These are phyloP conservation scores for Ensete ventricosum DNA, from an alignment of 176 grass and related monocot species.

Conservation along the genomic window DNA sequence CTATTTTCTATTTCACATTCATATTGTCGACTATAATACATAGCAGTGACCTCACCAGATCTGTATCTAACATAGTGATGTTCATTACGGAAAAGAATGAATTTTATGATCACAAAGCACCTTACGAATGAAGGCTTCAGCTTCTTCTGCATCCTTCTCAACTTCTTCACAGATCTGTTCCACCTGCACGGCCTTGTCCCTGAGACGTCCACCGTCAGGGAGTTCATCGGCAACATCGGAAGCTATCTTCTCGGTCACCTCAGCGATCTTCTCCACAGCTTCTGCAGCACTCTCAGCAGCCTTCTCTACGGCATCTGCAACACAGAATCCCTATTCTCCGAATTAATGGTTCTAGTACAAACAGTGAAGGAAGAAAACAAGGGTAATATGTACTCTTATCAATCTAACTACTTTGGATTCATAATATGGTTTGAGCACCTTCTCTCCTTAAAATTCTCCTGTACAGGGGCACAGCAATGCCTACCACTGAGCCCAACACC, in stretches of 20 bases:
- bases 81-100: not conserved
- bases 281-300: conserved; percentile 28
- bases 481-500: conserved; percentile 35
- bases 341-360: not conserved
- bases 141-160: conserved; percentile 50
- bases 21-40: too few species aligned
- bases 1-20: too few species aligned
- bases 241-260: conserved; percentile 52
- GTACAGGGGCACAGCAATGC: conserved; percentile 36
- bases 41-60: too few species aligned
- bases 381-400: too few species aligned
- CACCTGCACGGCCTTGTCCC: conserved; percentile 36
- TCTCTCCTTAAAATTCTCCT: conserved; percentile 32
- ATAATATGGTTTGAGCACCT: conserved; percentile 19
- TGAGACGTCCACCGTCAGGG: conserved; percentile 34
- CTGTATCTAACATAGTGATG: too few species aligned
- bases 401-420: not conserved
- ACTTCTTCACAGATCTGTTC: conserved; percentile 48
- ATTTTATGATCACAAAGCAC: conserved; percentile 16
- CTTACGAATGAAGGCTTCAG: conserved; percentile 56
- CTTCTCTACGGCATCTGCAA: conserved; percentile 34
- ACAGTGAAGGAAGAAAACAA: not conserved
- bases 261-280: conserved; percentile 50
- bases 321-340: too few species aligned
- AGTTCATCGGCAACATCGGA: conserved; percentile 34